phyloP scores from a whole-genome alignment of 768 basidiomycete genomes.

The Arthromyces matolae region DNA sequence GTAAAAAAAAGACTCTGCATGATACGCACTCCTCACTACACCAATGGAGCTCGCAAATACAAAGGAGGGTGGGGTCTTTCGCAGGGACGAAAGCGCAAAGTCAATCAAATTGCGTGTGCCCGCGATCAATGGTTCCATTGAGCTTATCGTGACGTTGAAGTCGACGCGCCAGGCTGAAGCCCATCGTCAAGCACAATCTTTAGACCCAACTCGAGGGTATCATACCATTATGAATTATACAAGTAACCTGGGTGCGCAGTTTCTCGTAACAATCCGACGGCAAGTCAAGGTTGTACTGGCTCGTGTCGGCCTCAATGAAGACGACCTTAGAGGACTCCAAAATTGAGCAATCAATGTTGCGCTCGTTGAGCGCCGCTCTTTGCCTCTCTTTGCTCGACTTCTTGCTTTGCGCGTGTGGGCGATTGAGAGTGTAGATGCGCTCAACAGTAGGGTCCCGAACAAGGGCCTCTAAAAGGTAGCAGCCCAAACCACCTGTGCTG shows the following conservation, averaged over 20 bases:
- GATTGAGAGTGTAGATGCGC: constrained; percentile 30
- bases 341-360: not conserved
- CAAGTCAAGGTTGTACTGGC: too few species aligned
- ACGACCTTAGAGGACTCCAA: not conserved
- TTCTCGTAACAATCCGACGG: too few species aligned
- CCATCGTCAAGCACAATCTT: not conserved
- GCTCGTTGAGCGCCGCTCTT: too few species aligned
- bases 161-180: constrained; percentile 43
- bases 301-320: too few species aligned
- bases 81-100: constrained; percentile 30
- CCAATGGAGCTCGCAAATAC: constrained; percentile 36
- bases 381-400: not conserved
- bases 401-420: not conserved
- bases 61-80: constrained; percentile 31
- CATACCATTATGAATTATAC: constrained; percentile 9
- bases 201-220: not conserved
- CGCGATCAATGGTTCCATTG: constrained; percentile 39
- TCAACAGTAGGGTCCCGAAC: constrained; percentile 12
- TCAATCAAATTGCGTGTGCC: constrained; percentile 40
- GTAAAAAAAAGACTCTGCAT: not conserved
- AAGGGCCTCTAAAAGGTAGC: constrained; percentile 24
- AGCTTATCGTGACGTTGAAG: constrained; percentile 40
- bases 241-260: constrained; percentile 1
- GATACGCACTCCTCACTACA: constrained; percentile 9
- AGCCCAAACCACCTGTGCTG: constrained; percentile 33